Base-by-base conservation (phyloP, 352 stramenopile genomes). In the Globisporangium iwayamae region DNA sequence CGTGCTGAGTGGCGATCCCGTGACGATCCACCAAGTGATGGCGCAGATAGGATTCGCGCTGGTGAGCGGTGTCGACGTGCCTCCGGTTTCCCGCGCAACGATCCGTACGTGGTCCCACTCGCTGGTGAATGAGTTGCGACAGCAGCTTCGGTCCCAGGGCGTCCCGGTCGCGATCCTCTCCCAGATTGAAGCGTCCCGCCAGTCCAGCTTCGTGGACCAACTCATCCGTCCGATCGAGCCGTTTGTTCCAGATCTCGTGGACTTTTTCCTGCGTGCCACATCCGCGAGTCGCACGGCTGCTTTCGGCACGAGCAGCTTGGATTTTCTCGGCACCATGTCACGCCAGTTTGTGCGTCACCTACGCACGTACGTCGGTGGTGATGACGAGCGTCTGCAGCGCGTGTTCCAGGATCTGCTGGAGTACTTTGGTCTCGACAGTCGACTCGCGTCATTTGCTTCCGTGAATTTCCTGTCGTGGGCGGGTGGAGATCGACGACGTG, bases 41-140 rank as follows among this genome's bases (percentile, higher is more conserved):
- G 77, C 75, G 8, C 81, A 82, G 36, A 66, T 89, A 25, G 83
- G 83, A 0, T 79, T 78, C 51, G 78, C 74, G 50, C 61, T 91
- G n/a, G 72, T 85, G 22, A 87, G 80, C 41, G 83, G 83, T 6
- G 58, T 82, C 16, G 79, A 90, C 62, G 62, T 91, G 10, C 83
- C 83, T n/a, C 68, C 74, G n/a, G 73, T 89, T 13, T 79, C 78
- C 7, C 75, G 81, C 11, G 68, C 77, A 22, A 78, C 61, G 32
- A 83, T 89, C 53, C 83, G 73, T 32, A 74, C 73, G 10, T 91
- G 83, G 83, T 76, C 72, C 25, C 71, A 72, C n/a, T 66, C 75
- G 22, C 64, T 89, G 30, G 56, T 85, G 18, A 61, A 36, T 43
- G 80, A 88, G 56, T 64, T 90, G 1, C 77, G 72, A 13, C 61